Evolutionary conservation across 179 eudicot species (phyloP).

Genomic region (Amaranthus tricolor): DNA sequence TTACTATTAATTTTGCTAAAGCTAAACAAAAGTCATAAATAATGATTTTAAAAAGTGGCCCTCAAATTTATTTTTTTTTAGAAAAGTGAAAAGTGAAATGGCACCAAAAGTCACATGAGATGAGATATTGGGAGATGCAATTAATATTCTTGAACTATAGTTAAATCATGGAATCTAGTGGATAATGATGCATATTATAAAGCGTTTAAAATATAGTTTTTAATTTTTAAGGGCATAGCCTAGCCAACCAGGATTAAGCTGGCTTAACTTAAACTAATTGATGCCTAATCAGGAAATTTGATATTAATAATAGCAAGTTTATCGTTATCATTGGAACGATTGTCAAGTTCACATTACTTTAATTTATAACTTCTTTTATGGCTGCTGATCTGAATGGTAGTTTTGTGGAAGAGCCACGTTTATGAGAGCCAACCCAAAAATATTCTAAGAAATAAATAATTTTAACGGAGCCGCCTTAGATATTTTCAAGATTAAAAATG

Average conservation of each 20-base stretch:
- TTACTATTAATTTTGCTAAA: no score
- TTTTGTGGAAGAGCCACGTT: background rate
- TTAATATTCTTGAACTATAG: background rate
- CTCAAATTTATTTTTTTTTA: background rate
- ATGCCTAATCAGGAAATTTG: background rate
- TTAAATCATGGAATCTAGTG: background rate
- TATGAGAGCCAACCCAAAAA: no score
- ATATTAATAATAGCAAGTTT: background rate
- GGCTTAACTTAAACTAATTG: slow-evolving; percentile 10
- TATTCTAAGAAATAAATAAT: no score
- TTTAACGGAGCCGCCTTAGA: no score
- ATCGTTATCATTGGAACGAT: background rate
- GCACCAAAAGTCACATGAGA: slow-evolving; percentile 15
- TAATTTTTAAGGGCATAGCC: background rate
- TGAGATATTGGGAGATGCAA: background rate
- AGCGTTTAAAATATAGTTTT: background rate
- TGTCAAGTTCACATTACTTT: slow-evolving; percentile 8
- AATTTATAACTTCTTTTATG: background rate
- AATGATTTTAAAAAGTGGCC: no score
- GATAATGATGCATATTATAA: slow-evolving; percentile 16
- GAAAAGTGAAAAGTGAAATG: slow-evolving; percentile 15
- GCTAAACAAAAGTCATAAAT: no score
- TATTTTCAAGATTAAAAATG: no score
- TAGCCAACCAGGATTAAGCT: background rate
- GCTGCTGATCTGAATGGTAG: background rate